Base-by-base conservation (phyloP, 2,329 filamentous ascomycete genomes). In the Neonectria coccinea region DNA sequence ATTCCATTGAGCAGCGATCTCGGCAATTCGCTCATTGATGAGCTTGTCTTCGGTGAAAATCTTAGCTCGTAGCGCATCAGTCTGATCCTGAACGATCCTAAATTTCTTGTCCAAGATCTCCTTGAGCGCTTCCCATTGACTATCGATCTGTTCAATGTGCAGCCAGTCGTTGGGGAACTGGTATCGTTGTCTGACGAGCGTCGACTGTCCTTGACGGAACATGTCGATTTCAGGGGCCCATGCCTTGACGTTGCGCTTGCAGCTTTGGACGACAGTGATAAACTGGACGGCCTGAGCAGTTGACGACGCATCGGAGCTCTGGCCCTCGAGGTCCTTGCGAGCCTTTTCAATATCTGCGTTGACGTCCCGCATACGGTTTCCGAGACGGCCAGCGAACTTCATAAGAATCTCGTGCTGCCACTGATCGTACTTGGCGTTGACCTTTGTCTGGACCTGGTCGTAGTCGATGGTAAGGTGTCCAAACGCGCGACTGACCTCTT, bases 361-460 rank as follows among this genome's bases (percentile, higher is more conserved):
- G 4, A 97, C 91, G 74, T 99, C 96, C 53, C 93, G 88, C 89
- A 98, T 97, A 54, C 94, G 92, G 67, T 89, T 92, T 51, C 94
- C 93, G 50, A 99, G 90, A 60, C 96, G 93, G 61, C 88, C 87
- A 41, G 94, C 96, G 79, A 99, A 99, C 77, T 97, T 97, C 72
- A 92, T 88, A 41, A 98, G 85, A 59, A 99, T 97, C 70, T 99
- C 96, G 73, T 97, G 93, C 79, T 99, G 96, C 96, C 97, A 99
- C 78, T 98, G 95, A 76, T 99, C 97, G 77, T 99, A 99, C 79
- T 98, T 99, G 73, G 94, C 93, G 74, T 98, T 99, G 78, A 99
- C 96, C 80, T 97, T 97, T 62, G 95, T 93, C 79, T 99, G 97
- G 0, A 99, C 96, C 79, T 99, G 97, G 74, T 98, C 96, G 75